Evolutionary conservation across 2,329 filamentous ascomycete species (phyloP).

Genomic region (Metarhizium sp.): DNA sequence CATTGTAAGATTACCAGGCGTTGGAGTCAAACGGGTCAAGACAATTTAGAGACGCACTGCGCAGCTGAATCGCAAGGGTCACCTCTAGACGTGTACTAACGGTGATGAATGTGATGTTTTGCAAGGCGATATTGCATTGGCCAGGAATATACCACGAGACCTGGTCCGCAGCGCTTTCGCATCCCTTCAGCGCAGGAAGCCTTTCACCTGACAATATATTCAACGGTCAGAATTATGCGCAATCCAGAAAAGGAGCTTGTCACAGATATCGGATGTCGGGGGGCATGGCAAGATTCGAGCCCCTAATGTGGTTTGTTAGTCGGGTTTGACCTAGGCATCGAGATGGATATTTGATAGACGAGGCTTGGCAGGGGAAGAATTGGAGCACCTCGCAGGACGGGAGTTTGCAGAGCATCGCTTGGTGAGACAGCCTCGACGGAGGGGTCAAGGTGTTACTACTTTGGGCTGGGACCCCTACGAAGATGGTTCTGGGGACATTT

Average conservation of each 20-base stretch:
- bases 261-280: slow-evolving; percentile 7
- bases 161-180: too few relatives aligned
- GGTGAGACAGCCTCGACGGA: not conserved
- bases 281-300: too few relatives aligned
- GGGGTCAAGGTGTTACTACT: not conserved
- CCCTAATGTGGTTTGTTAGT: slow-evolving; percentile 8
- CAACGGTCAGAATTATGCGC: too few relatives aligned
- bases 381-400: not conserved
- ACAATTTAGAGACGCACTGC: slow-evolving; percentile 9
- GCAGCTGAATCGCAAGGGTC: slow-evolving; percentile 14
- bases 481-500: not conserved
- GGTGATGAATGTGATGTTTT: not conserved
- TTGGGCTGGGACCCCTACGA: not conserved
- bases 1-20: slow-evolving; percentile 24
- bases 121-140: too few relatives aligned
- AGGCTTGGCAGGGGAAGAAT: not conserved
- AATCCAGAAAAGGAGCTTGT: slow-evolving; percentile 3
- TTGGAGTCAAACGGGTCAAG: slow-evolving; percentile 18
- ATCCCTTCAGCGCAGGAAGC: too few relatives aligned
- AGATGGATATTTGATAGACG: not conserved
- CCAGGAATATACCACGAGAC: too few relatives aligned
- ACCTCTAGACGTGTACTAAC: not conserved
- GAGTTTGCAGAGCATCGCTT: not conserved
- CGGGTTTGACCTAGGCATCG: not conserved
- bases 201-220: too few relatives aligned